phyloP scores from a whole-genome alignment of 1,139 yeast species.

The Candida pseudocylindracea region DNA sequence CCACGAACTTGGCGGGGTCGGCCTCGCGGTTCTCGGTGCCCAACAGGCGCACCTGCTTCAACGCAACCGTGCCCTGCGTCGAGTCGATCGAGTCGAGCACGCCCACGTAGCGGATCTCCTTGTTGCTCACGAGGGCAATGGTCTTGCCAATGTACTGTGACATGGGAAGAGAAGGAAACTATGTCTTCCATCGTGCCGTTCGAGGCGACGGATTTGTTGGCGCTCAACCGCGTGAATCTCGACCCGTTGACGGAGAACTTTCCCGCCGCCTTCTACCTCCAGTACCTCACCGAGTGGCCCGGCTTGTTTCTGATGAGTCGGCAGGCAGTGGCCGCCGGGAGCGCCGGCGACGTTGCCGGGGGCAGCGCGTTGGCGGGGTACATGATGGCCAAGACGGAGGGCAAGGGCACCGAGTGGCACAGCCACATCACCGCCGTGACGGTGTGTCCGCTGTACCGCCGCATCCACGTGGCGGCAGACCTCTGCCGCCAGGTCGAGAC shows the following conservation, averaged over 20 bases:
- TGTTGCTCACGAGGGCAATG: slow-evolving; percentile 70
- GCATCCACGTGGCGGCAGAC: slow-evolving; percentile 67
- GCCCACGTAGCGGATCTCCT: slow-evolving; percentile 83
- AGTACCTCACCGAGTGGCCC: slow-evolving; percentile 77
- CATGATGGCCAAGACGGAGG: slow-evolving; percentile 97
- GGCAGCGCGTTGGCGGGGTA: slow-evolving; percentile 28
- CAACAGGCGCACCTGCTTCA: slow-evolving; percentile 59
- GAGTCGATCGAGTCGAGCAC: slow-evolving; percentile 71
- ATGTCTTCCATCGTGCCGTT: slow-evolving; percentile 79
- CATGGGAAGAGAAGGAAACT: slow-evolving; percentile 15
- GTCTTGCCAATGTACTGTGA: slow-evolving; percentile 85
- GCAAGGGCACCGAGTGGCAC: slow-evolving; percentile 67
- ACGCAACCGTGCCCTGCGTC: slow-evolving; percentile 76
- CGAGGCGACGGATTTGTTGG: slow-evolving; percentile 63
- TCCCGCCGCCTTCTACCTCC: slow-evolving; percentile 62
- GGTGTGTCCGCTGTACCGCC: slow-evolving; percentile 56
- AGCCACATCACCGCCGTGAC: slow-evolving; percentile 95
- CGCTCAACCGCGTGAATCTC: slow-evolving; percentile 51
- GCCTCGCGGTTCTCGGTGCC: slow-evolving; percentile 86
- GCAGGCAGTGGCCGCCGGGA: slow-evolving; percentile 3
- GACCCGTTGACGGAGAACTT: slow-evolving; percentile 87
- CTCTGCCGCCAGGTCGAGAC: slow-evolving; percentile 55
- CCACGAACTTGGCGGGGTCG: slow-evolving; percentile 50
- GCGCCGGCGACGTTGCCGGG: slow-evolving; percentile 7
- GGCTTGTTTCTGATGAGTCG: slow-evolving; percentile 48